Conservation (phyloP, 306 rosid genomes). For the Boehmeria nivea region DNA sequence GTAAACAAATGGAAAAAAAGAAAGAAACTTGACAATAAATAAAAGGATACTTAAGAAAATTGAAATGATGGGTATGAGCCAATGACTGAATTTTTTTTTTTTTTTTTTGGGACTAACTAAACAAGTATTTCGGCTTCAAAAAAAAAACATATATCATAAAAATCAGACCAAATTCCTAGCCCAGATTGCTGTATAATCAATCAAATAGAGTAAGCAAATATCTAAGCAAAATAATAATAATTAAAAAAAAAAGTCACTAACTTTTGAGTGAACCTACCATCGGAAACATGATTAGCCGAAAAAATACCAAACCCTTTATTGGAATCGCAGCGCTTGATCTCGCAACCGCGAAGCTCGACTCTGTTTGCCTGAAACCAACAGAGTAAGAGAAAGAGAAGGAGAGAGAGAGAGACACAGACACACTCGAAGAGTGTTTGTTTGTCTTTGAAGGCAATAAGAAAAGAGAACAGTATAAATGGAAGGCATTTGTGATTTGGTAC, state of each 20-base stretch:
- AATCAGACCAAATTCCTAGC: background rate
- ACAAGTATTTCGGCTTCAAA: background rate
- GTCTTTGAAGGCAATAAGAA: background rate
- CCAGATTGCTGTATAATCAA: slow-evolving; percentile 6
- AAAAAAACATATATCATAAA: background rate
- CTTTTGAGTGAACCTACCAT: slow-evolving; percentile 54
- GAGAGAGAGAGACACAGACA: no score
- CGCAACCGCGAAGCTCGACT: slow-evolving; percentile 69
- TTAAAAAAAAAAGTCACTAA: no score
- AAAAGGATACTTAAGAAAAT: no score
- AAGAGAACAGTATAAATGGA: background rate
- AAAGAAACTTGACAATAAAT: no score
- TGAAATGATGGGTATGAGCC: no score
- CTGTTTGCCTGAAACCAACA: slow-evolving; percentile 58
- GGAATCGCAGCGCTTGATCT: slow-evolving; percentile 65
- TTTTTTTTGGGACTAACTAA: no score
- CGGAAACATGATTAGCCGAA: slow-evolving; percentile 46
- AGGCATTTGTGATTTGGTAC: slow-evolving; percentile 23
- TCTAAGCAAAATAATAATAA: no score
- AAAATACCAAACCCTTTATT: slow-evolving; percentile 84
- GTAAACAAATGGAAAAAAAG: no score
- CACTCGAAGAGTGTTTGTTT: background rate
- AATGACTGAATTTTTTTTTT: no score
- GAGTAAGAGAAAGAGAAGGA: no score
- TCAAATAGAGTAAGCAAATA: background rate